Evolutionary conservation across 257 asterid species (phyloP), one percentile per base, ranked within the genome.

Genomic region (Anisodus tanguticus): DNA sequence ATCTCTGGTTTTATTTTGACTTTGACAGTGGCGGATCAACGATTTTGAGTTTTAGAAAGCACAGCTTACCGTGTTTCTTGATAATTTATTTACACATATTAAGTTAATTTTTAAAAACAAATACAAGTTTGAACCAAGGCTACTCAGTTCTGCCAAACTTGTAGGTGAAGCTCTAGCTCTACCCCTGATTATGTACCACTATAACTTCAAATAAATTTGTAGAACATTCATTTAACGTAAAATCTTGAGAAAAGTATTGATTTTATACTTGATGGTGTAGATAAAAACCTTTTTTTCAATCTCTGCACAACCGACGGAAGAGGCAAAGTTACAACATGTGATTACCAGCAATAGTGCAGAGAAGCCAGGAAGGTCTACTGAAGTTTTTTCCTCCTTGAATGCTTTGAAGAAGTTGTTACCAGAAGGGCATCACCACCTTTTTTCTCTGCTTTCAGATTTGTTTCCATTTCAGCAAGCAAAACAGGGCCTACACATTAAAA

Each of bases 281-380:
- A 41, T 3, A 31, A 31, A 31, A 31, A 31, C 35, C 35, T 31
- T 31, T 31, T 31, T 31, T 31, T 31, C 2, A 31, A 41, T 5
- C 45, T 41, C 4, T 41, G 45, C 45, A 41, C 45, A 41, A 41
- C 4, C 5, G 47, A 31, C 13, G 0, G n/a, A 31, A 12, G 11
- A 37, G n/a, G 51, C 2, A 68, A 68, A 13, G 37, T 13, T 68
- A 15, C 26, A 68, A 16, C 7, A 68, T 68, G 26, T 45, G 26
- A 13, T 3, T 94, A 95, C 98, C 98, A 51, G 95, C 96, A 82
- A 95, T 90, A 83, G 93, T 83, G 86, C 94, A 95, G 83, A 95
- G 95, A 82, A 95, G 96, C 97, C 98, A 95, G 2, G 98, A 95
- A 17, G 98, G 97, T 68, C 92, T 92, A 83, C 79, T 84, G 90